phyloP scores from a whole-genome alignment of 805 yeast species.

The Starmerella khaoyaiensis region DNA sequence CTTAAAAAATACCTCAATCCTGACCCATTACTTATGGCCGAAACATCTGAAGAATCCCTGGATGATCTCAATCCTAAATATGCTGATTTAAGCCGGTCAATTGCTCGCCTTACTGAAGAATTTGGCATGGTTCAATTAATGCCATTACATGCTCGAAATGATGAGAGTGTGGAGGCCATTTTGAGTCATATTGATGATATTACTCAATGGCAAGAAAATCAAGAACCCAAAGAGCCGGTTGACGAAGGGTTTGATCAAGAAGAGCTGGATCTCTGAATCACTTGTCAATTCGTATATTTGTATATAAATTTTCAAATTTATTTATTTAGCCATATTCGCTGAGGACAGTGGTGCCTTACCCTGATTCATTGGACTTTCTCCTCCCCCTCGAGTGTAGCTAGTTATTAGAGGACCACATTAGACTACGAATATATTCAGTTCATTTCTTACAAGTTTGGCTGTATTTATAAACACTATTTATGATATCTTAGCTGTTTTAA shows the following conservation, averaged over 20 bases:
- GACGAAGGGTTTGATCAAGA: conserved; percentile 11
- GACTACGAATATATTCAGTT: too few relatives aligned
- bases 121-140: conserved; percentile 97
- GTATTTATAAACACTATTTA: too few relatives aligned
- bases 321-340: too few relatives aligned
- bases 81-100: conserved; percentile 58
- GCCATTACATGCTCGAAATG: conserved; percentile 69
- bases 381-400: too few relatives aligned
- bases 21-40: conserved; percentile 64
- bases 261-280: conserved; percentile 12
- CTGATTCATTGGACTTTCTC: too few relatives aligned
- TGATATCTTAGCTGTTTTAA: too few relatives aligned
- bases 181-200: conserved; percentile 89
- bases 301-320: too few relatives aligned
- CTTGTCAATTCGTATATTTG: too few relatives aligned
- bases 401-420: too few relatives aligned
- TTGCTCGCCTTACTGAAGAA: conserved; percentile 86
- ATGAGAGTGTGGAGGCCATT: conserved; percentile 67
- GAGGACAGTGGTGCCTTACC: too few relatives aligned
- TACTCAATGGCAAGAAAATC: conserved; percentile 94
- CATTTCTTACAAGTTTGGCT: too few relatives aligned
- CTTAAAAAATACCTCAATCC: conserved; percentile 80
- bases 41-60: conserved; percentile 32
- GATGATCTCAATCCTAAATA: conserved; percentile 46
- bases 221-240: conserved; percentile 88